Conservation (phyloP, 108 stramenopile genomes). For the Mayamaea pseudoterrestris region DNA sequence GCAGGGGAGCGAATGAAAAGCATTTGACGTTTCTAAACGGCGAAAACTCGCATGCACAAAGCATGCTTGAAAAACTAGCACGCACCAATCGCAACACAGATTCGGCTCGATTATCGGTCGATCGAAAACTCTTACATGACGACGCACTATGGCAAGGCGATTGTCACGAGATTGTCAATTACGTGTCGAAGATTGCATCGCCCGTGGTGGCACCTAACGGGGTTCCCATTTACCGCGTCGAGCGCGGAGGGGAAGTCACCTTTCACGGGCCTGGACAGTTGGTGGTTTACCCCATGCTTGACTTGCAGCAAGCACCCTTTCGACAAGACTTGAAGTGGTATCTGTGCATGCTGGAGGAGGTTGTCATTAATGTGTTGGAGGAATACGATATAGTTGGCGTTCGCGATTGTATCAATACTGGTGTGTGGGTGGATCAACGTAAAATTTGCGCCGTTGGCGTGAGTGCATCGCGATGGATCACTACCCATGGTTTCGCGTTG, state of each 20-base stretch:
- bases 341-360: conserved; percentile 82
- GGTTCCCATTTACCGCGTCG: conserved; percentile 73
- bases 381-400: conserved; percentile 43
- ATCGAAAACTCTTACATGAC: conserved; percentile 10
- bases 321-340: conserved; percentile 94
- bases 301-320: conserved; percentile 45
- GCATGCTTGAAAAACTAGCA: conserved; percentile 11
- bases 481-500: conserved; percentile 95
- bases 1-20: conserved; percentile 76
- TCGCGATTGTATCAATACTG: conserved; percentile 58
- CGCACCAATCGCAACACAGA: conserved; percentile 26
- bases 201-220: conserved; percentile 65
- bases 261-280: conserved; percentile 97
- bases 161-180: conserved; percentile 5
- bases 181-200: conserved; percentile 13
- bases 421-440: conserved; percentile 66
- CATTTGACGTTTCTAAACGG: conserved; percentile 54
- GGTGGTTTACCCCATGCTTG: conserved; percentile 89
- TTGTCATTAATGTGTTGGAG: conserved; percentile 61
- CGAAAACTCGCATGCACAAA: conserved; percentile 2
- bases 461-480: conserved; percentile 87
- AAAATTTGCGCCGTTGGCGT: conserved; percentile 94
- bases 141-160: not conserved
- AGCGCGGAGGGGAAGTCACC: conserved; percentile 97
- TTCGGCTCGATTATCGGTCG: conserved; percentile 36